Evolutionary conservation across 1,284 basidiomycete genomes (phyloP).

Genomic region (Rhodotorula sp.): DNA sequence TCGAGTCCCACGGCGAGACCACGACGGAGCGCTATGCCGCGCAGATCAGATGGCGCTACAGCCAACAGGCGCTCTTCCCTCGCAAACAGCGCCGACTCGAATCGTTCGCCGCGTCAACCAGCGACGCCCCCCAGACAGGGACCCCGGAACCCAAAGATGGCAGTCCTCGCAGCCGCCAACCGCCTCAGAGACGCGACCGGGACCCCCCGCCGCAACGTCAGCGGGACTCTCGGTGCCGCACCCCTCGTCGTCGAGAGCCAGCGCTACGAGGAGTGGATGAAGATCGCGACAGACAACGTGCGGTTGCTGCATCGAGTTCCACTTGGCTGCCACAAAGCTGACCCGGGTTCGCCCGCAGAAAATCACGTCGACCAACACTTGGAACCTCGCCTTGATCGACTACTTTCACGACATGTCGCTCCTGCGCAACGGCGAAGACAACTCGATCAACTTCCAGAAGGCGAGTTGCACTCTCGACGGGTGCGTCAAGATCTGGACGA

Average conservation of each 20-base stretch:
- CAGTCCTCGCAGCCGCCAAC: conserved; percentile 32
- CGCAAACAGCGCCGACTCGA: too few species aligned
- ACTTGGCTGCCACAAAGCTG: background rate
- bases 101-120: background rate
- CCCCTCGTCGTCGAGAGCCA: conserved; percentile 37
- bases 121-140: conserved; percentile 9
- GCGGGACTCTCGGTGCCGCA: background rate
- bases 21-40: background rate
- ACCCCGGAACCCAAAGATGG: conserved; percentile 20
- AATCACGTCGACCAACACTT: conserved; percentile 97
- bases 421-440: conserved; percentile 83
- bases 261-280: conserved; percentile 94
- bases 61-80: background rate
- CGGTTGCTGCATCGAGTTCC: conserved; percentile 48
- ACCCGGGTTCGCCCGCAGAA: conserved; percentile 61
- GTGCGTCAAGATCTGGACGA: conserved; percentile 99
- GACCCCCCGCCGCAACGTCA: conserved; percentile 1
- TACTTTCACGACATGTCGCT: conserved; percentile 99
- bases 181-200: conserved; percentile 2
- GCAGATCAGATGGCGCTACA: background rate
- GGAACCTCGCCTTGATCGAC: conserved; percentile 97
- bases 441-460: conserved; percentile 93
- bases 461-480: conserved; percentile 96
- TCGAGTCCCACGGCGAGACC: too few species aligned
- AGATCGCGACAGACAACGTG: conserved; percentile 98